Base-by-base conservation (phyloP, 805 yeast species). In the Candida germanica region DNA sequence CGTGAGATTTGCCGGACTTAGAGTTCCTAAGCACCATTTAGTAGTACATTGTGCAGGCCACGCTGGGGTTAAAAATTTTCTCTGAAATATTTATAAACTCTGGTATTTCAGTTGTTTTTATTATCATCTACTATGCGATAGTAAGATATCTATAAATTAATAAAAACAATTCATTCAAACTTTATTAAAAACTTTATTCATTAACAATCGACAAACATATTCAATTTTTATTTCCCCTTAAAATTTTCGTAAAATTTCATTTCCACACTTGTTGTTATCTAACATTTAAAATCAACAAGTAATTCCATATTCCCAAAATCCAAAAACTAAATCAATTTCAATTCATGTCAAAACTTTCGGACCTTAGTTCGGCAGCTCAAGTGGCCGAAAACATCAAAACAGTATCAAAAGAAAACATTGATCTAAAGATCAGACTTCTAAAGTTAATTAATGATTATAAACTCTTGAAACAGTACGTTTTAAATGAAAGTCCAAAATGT, bases 401-500 rank as follows among this genome's bases (percentile, higher is more conserved):
- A 6, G 48, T 64, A 12, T 61, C 57, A 24, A 39, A 46, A 13
- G 72, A 67, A 39, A 67, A 67, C 42, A 43, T 50, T 33, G 53
- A 54, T 20, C 54, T 67, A 32, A 67, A 67, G 34, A 42, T 56
- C 7, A 55, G 57, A 33, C 47, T 67, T 22, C 52, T 67, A 26
- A 48, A 56, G 27, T 51, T 67, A 33, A 65, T 67, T 19, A 63
- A 64, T 36, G 71, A 66, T 40, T 67, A 67, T 46, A 64, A 64
- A 40, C 49, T 58, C 27, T 50, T 67, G 41, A 56, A 56, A 38
- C 51, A 50, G 30, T 49, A 51, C 44, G 66, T 65, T 4, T 29
- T 38, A 11, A 11, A 17, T 14, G 24, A 38, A 17, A 34, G 34
- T 14, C 23, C 30, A 12, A 19, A 21, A 7, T 14, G 6, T 5